Evolutionary conservation across 2,329 filamentous ascomycete species (phyloP).

Genomic region (Cylindrodendrum hubeiense): DNA sequence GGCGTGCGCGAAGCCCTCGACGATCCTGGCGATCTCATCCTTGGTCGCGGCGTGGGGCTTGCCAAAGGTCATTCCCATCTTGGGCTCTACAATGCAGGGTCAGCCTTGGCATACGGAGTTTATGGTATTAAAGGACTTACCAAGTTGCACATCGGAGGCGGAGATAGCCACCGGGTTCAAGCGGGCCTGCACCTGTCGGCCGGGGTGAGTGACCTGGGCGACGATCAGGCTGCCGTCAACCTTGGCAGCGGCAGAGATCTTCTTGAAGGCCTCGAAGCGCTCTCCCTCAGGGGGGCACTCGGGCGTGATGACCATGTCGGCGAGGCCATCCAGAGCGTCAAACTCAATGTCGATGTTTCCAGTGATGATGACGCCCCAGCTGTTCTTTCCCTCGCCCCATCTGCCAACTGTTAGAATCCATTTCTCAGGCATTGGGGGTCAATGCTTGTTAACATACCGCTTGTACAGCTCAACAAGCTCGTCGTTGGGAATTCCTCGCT

Average conservation of each 20-base stretch:
- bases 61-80: constrained; percentile 51
- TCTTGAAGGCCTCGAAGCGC: constrained; percentile 72
- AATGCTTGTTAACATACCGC: constrained; percentile 67
- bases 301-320: constrained; percentile 69
- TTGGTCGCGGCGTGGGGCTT: constrained; percentile 66
- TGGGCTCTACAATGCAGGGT: constrained; percentile 25
- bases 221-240: constrained; percentile 71
- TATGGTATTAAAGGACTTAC: constrained; percentile 14
- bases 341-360: constrained; percentile 76
- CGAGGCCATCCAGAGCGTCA: constrained; percentile 66
- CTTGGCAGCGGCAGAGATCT: constrained; percentile 67
- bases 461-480: constrained; percentile 68
- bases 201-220: constrained; percentile 64
- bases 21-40: constrained; percentile 68
- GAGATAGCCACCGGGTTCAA: constrained; percentile 55
- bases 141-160: constrained; percentile 54
- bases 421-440: no score
- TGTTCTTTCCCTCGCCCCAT: constrained; percentile 63
- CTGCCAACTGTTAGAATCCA: constrained; percentile 22
- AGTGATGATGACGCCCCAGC: constrained; percentile 68
- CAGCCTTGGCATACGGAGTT: not conserved
- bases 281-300: constrained; percentile 64
- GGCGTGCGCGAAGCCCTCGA: constrained; percentile 71
- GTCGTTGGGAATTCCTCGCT: constrained; percentile 58
- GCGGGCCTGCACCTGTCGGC: constrained; percentile 57